Conservation (phyloP, 2,329 filamentous ascomycete species). For the Pseudogymnoascus destructans region DNA sequence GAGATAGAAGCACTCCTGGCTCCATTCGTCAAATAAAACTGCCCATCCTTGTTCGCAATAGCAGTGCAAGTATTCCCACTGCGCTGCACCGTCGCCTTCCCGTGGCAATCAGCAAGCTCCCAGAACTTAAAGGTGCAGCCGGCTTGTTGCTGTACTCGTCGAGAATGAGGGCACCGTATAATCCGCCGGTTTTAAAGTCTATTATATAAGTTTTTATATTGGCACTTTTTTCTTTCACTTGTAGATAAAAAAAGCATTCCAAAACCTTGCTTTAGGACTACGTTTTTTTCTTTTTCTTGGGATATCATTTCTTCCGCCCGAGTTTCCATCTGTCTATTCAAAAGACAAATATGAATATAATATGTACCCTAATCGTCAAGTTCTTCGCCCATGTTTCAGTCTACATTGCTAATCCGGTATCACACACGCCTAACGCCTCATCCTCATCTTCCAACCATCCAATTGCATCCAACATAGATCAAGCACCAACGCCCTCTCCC, state of each 20-base stretch:
- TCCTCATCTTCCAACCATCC: not conserved
- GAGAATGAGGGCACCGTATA: not conserved
- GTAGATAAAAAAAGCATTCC: not conserved
- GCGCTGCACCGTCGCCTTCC: not conserved
- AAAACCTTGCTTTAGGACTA: not conserved
- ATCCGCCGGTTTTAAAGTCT: not conserved
- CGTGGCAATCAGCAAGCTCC: not conserved
- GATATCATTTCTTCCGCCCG: not conserved
- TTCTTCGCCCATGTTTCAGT: not conserved
- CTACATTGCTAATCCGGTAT: conserved; percentile 1
- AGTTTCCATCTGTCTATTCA: not conserved
- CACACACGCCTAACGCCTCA: not conserved
- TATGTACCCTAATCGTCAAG: conserved; percentile 1
- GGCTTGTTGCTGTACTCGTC: not conserved
- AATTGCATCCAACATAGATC: not conserved
- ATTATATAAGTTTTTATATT: not conserved
- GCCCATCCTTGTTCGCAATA: not conserved
- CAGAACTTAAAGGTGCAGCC: not conserved
- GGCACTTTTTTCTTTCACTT: not conserved
- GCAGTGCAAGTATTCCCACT: not conserved
- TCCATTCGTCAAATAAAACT: not conserved
- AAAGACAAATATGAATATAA: not conserved
- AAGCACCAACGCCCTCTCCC: conserved; percentile 17
- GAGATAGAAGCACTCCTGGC: not conserved
- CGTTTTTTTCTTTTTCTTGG: not conserved